Evolutionary conservation across 75 land plant genomes (phyloP).

Genomic region (Adiantum capillusveneris): DNA sequence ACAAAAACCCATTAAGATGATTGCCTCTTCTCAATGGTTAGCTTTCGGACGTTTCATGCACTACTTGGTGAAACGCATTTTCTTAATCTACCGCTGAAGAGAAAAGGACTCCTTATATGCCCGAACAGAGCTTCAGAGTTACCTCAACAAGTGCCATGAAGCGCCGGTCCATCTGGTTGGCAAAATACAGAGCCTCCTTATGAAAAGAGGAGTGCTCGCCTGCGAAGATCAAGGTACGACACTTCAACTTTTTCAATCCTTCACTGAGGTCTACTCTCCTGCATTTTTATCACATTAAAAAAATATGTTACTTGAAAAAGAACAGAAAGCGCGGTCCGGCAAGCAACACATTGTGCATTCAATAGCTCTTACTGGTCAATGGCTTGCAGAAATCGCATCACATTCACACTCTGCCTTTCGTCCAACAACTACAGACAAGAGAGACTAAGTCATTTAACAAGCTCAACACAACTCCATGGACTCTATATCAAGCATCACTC

Average conservation of each 20-base stretch:
- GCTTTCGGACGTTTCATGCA: too few relatives aligned
- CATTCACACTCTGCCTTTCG: slow-evolving; percentile 67
- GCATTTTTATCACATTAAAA: not conserved
- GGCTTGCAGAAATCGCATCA: slow-evolving; percentile 73
- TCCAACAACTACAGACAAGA: slow-evolving; percentile 51
- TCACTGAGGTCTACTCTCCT: slow-evolving; percentile 59
- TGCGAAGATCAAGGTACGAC: slow-evolving; percentile 74
- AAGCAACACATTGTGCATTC: too few relatives aligned
- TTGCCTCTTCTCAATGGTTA: too few relatives aligned
- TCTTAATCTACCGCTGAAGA: too few relatives aligned
- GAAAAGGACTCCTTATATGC: not conserved
- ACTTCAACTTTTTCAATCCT: slow-evolving; percentile 51
- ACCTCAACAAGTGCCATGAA: slow-evolving; percentile 77
- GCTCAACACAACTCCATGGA: too few relatives aligned
- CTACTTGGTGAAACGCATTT: too few relatives aligned
- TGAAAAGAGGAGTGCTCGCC: slow-evolving; percentile 79
- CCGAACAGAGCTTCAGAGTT: too few relatives aligned
- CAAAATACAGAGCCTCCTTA: slow-evolving; percentile 64
- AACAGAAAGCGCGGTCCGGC: too few relatives aligned
- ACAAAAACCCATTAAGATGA: too few relatives aligned
- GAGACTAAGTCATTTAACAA: too few relatives aligned
- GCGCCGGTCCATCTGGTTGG: slow-evolving; percentile 50
- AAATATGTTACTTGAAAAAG: too few relatives aligned
- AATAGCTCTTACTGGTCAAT: slow-evolving; percentile 49
- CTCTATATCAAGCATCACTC: too few relatives aligned